These are phyloP conservation scores for Hypoxylon sp. DNA, from an alignment of 2,329 filamentous ascomycete genomes.

Conservation along the genomic window DNA sequence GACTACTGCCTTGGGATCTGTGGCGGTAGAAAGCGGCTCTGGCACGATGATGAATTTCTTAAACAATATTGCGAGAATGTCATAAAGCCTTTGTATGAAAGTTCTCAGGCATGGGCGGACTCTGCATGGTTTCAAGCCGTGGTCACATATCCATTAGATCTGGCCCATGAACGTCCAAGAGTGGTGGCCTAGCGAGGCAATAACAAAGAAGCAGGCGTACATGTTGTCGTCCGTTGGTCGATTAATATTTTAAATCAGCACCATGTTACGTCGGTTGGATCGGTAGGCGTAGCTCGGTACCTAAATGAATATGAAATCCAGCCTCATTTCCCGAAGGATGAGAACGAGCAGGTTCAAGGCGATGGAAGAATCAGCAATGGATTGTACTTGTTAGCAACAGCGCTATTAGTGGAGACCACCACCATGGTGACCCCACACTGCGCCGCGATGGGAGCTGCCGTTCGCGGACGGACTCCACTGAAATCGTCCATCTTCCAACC, in stretches of 20 bases:
- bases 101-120: conserved; percentile 1
- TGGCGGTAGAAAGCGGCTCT: neutral
- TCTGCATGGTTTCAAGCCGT: neutral
- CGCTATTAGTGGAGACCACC: neutral
- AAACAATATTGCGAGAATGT: conserved; percentile 17
- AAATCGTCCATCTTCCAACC: neutral
- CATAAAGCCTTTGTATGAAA: conserved; percentile 12
- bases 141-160: neutral
- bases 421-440: neutral
- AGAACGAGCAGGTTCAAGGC: too few species aligned
- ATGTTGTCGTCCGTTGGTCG: neutral
- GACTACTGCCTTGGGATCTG: conserved; percentile 5
- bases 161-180: neutral
- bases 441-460: conserved; percentile 2
- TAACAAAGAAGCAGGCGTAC: neutral
- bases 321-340: too few species aligned
- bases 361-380: too few species aligned
- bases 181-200: too few species aligned
- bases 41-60: conserved; percentile 8
- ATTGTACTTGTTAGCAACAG: neutral
- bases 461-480: neutral
- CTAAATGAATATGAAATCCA: too few species aligned
- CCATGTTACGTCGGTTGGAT: neutral
- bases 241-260: too few species aligned
- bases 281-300: neutral